Evolutionary conservation across 192 early-diverging fungal genomes (phyloP).

Genomic region (Cladochytrium replicatum): DNA sequence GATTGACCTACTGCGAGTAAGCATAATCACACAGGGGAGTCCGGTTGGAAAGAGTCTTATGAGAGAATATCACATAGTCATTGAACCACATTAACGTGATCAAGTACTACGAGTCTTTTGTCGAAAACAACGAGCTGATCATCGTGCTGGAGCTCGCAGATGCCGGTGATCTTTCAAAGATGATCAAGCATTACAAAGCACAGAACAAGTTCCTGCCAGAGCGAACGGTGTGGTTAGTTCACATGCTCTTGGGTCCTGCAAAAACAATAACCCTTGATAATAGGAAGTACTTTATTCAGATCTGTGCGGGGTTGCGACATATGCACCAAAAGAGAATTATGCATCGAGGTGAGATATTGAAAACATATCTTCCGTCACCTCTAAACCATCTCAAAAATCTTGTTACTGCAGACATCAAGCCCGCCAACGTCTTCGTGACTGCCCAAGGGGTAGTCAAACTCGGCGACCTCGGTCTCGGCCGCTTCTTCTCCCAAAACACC

Average conservation of each 20-base stretch:
- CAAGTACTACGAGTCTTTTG: neutral
- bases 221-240: conserved; percentile 5
- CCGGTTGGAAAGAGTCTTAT: neutral
- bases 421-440: conserved; percentile 10
- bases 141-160: conserved; percentile 10
- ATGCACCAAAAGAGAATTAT: conserved; percentile 5
- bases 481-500: conserved; percentile 4
- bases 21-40: neutral
- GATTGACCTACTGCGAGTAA: conserved; percentile 6
- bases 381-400: neutral
- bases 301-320: conserved; percentile 2
- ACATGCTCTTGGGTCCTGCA: too few relatives aligned
- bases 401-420: conserved; percentile 6
- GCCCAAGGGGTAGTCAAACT: conserved; percentile 3
- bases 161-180: conserved; percentile 7
- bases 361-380: too few relatives aligned
- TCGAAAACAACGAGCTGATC: conserved; percentile 6
- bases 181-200: conserved; percentile 8
- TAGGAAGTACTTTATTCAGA: conserved; percentile 9
- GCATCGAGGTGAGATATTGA: conserved; percentile 4
- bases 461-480: conserved; percentile 8
- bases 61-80: neutral
- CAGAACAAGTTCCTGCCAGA: conserved; percentile 7
- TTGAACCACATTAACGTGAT: conserved; percentile 5
- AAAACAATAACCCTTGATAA: too few relatives aligned